A percentile compares a stretch with the other conserved stretches of the same genome.
phyloP scores from a whole-genome alignment of 148 eudicot genomes.

The Vaccinium darrowii region DNA sequence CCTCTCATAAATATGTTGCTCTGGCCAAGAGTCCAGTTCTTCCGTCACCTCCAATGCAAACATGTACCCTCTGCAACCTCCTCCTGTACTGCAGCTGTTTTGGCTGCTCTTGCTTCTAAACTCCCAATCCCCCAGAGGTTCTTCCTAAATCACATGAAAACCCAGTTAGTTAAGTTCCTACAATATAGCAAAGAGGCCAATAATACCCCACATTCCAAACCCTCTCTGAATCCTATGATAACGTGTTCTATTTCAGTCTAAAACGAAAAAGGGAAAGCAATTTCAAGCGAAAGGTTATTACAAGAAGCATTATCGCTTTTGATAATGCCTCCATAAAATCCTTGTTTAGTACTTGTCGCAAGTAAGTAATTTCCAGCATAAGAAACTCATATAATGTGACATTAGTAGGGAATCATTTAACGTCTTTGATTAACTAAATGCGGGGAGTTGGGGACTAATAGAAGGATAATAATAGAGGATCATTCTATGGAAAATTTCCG shows the following conservation, averaged over 20 bases:
- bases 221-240: neutral
- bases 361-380: neutral
- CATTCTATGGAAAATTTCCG: neutral
- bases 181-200: neutral
- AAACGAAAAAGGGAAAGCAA: neutral
- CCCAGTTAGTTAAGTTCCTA: neutral
- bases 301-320: neutral
- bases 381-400: neutral
- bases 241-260: neutral
- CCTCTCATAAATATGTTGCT: conserved; percentile 14
- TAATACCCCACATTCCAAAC: neutral
- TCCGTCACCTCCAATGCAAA: conserved; percentile 28
- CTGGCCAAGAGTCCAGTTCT: conserved; percentile 24
- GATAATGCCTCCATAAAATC: neutral
- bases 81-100: conserved; percentile 14
- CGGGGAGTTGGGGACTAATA: neutral
- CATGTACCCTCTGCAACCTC: conserved; percentile 30
- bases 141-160: conserved; percentile 20
- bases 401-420: neutral
- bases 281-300: neutral
- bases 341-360: neutral
- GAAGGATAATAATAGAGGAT: neutral
- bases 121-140: conserved; percentile 28
- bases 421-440: neutral
- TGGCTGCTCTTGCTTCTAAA: conserved; percentile 31